Conservation (phyloP, 2,329 filamentous ascomycete species). For the Clarireedia homoeocarpa region DNA sequence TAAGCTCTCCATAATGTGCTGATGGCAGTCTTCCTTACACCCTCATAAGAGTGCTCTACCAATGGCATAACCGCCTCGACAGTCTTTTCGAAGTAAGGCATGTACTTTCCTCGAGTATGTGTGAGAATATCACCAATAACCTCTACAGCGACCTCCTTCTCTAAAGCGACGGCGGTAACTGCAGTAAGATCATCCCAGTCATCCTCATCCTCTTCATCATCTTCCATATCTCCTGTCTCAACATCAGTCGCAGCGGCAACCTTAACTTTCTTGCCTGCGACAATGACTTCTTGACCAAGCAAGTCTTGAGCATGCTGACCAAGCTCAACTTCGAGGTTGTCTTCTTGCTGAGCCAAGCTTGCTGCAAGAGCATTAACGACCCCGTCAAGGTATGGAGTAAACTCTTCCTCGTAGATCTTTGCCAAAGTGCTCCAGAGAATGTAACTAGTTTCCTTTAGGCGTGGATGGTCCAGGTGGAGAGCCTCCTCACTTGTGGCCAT, state of each 20-base stretch:
- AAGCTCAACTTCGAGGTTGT: constrained; percentile 68
- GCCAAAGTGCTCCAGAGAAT: constrained; percentile 93
- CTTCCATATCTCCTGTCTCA: constrained; percentile 52
- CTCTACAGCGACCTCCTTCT: constrained; percentile 96
- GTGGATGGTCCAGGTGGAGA: constrained; percentile 77
- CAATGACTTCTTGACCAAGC: constrained; percentile 65
- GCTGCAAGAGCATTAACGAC: constrained; percentile 76
- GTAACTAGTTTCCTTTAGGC: constrained; percentile 92
- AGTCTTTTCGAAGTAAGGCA: constrained; percentile 83
- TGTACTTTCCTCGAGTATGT: constrained; percentile 70
- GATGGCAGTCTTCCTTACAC: constrained; percentile 85
- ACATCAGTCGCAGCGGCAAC: constrained; percentile 57
- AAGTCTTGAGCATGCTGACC: constrained; percentile 68
- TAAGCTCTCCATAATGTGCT: constrained; percentile 91
- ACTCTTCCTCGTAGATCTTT: constrained; percentile 84
- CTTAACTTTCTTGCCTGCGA: constrained; percentile 80
- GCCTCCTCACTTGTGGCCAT: constrained; percentile 93
- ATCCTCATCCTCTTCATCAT: constrained; percentile 69
- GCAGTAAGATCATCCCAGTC: constrained; percentile 79
- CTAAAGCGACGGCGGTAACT: constrained; percentile 81
- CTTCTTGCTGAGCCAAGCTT: constrained; percentile 82
- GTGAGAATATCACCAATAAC: constrained; percentile 89
- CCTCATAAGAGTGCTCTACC: constrained; percentile 84
- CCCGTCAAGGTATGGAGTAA: constrained; percentile 68
- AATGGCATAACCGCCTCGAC: constrained; percentile 75